A percentile compares a stretch with the other conserved stretches of the same genome.
These are phyloP conservation scores for Trichoderma sp. DNA, from an alignment of 2,329 filamentous ascomycete genomes.

Conservation along the genomic window DNA sequence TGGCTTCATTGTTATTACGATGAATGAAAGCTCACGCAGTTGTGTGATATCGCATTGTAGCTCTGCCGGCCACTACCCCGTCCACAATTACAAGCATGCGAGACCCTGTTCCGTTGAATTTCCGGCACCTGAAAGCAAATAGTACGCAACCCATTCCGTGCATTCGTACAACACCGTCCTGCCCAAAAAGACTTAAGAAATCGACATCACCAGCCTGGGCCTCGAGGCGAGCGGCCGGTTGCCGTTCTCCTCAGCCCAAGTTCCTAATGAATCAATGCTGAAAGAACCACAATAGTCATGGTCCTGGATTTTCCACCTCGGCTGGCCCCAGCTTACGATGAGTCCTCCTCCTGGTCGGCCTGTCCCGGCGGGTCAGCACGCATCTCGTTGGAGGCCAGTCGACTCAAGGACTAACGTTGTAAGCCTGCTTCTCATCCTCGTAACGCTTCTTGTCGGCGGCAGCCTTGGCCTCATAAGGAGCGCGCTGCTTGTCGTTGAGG, in stretches of 20 bases:
- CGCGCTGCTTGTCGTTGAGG: conserved; percentile 87
- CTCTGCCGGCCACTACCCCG: conserved; percentile 37
- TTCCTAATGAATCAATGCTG: conserved; percentile 23
- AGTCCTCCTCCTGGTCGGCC: conserved; percentile 35
- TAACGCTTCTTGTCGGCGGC: conserved; percentile 98
- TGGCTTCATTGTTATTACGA: conserved; percentile 25
- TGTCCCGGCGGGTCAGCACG: conserved; percentile 26
- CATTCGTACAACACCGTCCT: conserved; percentile 49
- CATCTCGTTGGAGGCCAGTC: conserved; percentile 13
- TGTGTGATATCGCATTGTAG: conserved; percentile 30
- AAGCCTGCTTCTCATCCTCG: conserved; percentile 94
- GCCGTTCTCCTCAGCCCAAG: conserved; percentile 17
- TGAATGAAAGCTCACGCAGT: conserved; percentile 23
- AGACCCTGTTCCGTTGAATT: conserved; percentile 41
- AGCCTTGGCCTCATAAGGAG: conserved; percentile 95
- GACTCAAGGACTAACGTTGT: conserved; percentile 67
- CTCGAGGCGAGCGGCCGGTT: conserved; percentile 1
- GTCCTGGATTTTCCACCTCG: neutral
- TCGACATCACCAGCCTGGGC: conserved; percentile 31
- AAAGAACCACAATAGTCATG: conserved; percentile 23
- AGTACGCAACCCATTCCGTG: conserved; percentile 45
- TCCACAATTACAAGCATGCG: conserved; percentile 40
- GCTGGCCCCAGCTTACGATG: conserved; percentile 28
- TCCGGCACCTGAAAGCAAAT: conserved; percentile 43
- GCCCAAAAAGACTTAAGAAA: conserved; percentile 44